Conservation (phyloP, 2,329 filamentous ascomycete species). For the Bipolaris oryzae region DNA sequence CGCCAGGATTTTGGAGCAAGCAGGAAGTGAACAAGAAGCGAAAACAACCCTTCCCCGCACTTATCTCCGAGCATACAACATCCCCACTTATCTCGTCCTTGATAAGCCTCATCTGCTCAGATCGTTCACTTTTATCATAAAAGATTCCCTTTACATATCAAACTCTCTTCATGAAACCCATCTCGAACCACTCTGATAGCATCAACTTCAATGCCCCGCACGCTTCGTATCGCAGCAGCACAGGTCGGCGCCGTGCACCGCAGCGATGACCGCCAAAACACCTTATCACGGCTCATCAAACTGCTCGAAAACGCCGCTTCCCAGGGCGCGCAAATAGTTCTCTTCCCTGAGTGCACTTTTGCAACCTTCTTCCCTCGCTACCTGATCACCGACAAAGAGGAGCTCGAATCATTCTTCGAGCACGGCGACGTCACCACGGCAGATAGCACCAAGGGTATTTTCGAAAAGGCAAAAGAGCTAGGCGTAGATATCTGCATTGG, state of each 20-base stretch:
- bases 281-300: conserved; percentile 54
- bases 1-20: too few species aligned
- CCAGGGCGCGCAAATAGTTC: conserved; percentile 54
- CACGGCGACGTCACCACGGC: conserved; percentile 49
- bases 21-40: too few species aligned
- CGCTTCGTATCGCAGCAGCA: conserved; percentile 56
- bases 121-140: not conserved
- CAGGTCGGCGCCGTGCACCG: conserved; percentile 58
- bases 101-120: not conserved
- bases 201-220: conserved; percentile 43
- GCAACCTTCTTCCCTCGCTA: conserved; percentile 63
- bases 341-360: conserved; percentile 61
- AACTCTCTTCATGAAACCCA: too few species aligned
- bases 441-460: conserved; percentile 54
- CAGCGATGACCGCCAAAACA: conserved; percentile 47
- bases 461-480: conserved; percentile 54
- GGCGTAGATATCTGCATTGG: conserved; percentile 60
- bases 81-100: not conserved
- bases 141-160: not conserved
- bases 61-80: not conserved
- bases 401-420: conserved; percentile 59
- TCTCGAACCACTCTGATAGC: not conserved
- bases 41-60: too few species aligned
- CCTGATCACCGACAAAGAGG: conserved; percentile 52
- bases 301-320: conserved; percentile 55